Conservation (phyloP, 805 yeast genomes). For the Saccharomycopsis oosterbeekiorum region DNA sequence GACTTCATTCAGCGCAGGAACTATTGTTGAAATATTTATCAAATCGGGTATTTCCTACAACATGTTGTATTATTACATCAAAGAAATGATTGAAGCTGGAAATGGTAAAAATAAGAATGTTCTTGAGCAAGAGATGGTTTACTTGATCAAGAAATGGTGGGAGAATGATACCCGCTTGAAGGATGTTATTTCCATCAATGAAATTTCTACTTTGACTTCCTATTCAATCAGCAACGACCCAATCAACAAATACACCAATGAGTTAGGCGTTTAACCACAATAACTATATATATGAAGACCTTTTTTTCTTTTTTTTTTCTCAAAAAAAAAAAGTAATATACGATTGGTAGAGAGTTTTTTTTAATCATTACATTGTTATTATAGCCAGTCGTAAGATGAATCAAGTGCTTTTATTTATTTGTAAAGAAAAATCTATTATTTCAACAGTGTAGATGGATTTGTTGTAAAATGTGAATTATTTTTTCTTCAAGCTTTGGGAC, state of each 20-base stretch:
- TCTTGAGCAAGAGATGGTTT: slow-evolving; percentile 45
- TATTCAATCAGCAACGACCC: slow-evolving; percentile 53
- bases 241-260: slow-evolving; percentile 35
- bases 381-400: background rate
- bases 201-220: slow-evolving; percentile 33
- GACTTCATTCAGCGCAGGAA: slow-evolving; percentile 34
- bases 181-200: slow-evolving; percentile 41
- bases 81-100: slow-evolving; percentile 51
- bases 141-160: slow-evolving; percentile 61
- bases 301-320: background rate
- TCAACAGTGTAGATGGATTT: background rate
- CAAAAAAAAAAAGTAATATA: background rate
- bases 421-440: background rate
- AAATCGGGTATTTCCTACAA: slow-evolving; percentile 56
- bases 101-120: slow-evolving; percentile 21
- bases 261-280: slow-evolving; percentile 12
- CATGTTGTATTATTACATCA: slow-evolving; percentile 54
- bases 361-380: no score
- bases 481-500: slow-evolving; percentile 25
- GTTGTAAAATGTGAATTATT: background rate
- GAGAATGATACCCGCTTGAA: slow-evolving; percentile 51
- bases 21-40: slow-evolving; percentile 50
- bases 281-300: background rate
- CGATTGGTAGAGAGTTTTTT: background rate
- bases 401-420: background rate